Percentiles rank a stretch among this genome's conserved stretches.
These are phyloP conservation scores for Neonectria magnoliae DNA, from an alignment of 2,329 filamentous ascomycete genomes.

Conservation along the genomic window DNA sequence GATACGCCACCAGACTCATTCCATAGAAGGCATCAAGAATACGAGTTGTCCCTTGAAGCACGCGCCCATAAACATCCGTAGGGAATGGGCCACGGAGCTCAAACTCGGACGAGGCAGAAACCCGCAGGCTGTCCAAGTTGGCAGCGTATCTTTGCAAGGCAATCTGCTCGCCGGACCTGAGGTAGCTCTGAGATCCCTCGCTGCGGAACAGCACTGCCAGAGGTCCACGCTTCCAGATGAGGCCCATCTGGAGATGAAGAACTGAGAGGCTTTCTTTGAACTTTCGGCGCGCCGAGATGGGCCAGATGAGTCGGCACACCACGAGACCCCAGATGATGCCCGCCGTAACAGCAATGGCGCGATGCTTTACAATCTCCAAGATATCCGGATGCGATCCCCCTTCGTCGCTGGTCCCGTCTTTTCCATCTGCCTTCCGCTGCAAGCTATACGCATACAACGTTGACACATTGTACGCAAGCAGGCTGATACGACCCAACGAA, in stretches of 20 bases:
- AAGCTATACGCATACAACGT: constrained; percentile 94
- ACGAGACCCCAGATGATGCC: constrained; percentile 94
- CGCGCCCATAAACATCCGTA: constrained; percentile 73
- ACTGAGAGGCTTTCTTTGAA: constrained; percentile 89
- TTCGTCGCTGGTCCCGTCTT: constrained; percentile 81
- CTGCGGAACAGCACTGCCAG: constrained; percentile 76
- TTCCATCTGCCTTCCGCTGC: constrained; percentile 74
- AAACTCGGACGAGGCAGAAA: constrained; percentile 81
- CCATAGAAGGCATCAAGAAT: constrained; percentile 94
- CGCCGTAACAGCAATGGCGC: constrained; percentile 86
- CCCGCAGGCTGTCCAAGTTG: constrained; percentile 77
- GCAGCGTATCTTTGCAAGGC: constrained; percentile 53
- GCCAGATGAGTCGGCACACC: constrained; percentile 90
- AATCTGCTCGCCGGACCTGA: constrained; percentile 38
- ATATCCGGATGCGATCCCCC: constrained; percentile 86
- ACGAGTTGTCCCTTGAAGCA: constrained; percentile 81
- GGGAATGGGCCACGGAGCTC: constrained; percentile 89
- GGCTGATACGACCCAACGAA: constrained; percentile 90
- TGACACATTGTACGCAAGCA: constrained; percentile 95
- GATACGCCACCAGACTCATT: constrained; percentile 91
- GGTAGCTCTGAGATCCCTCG: constrained; percentile 74
- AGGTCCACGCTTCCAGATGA: constrained; percentile 96
- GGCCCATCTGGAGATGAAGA: constrained; percentile 90
- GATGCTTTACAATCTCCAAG: constrained; percentile 84
- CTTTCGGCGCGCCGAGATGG: constrained; percentile 87